A percentile compares a stretch with the other conserved stretches of the same genome.
Evolutionary conservation across 441 rosid genomes (phyloP).

Genomic region (Eutrema salsugineum): DNA sequence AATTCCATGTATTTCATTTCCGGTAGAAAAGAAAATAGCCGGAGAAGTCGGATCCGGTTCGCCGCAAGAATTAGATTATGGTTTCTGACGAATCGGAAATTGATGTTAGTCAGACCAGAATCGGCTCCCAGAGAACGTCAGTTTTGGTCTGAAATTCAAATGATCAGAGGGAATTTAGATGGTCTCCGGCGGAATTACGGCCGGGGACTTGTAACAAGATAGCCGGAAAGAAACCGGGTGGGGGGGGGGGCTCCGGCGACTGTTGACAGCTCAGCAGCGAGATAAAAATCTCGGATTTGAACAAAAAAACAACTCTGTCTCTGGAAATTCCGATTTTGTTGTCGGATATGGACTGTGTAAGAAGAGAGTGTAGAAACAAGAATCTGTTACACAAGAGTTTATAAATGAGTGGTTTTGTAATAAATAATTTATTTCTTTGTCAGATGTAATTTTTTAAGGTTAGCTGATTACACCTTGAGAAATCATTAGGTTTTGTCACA

Average conservation of each 20-base stretch:
- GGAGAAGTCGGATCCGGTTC: background rate
- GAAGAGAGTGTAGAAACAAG: conserved; percentile 4
- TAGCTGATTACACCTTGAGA: conserved; percentile 20
- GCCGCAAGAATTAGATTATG: background rate
- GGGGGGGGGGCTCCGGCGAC: background rate
- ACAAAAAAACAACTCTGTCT: background rate
- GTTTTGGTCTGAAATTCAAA: background rate
- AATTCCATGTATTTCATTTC: conserved; percentile 77
- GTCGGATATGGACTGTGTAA: background rate
- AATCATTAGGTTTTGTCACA: conserved; percentile 25
- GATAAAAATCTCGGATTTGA: background rate
- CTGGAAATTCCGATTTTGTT: background rate
- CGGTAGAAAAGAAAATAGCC: conserved; percentile 20
- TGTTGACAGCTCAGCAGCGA: background rate
- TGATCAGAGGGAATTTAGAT: background rate
- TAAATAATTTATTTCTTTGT: conserved; percentile 3
- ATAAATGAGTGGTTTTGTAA: conserved; percentile 22
- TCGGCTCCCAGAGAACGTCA: background rate
- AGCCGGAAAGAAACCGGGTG: background rate
- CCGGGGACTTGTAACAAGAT: background rate
- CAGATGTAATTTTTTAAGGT: conserved; percentile 28
- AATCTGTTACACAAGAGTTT: conserved; percentile 10
- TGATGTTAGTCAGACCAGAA: background rate
- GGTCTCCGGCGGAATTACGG: background rate
- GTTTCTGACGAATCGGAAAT: background rate